Conservation (phyloP, 75 land plant genomes). For the Ceratopteris richardii region DNA sequence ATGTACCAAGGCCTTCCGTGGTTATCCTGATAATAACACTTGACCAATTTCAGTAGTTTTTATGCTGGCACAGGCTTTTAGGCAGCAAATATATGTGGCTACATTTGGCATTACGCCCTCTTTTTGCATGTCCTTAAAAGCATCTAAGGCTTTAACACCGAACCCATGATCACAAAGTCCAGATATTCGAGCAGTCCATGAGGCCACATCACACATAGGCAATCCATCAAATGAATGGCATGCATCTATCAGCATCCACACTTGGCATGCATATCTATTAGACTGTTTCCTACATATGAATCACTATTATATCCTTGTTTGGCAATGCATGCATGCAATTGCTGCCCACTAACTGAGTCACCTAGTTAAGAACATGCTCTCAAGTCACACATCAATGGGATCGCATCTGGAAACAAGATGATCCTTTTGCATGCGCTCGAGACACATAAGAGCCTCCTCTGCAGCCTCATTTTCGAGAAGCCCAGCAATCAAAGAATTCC, state of each 20-base stretch:
- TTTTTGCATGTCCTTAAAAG: slow-evolving; percentile 39
- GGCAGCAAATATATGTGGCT: slow-evolving; percentile 7
- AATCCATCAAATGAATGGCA: background rate
- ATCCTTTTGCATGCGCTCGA: slow-evolving; percentile 13
- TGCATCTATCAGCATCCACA: slow-evolving; percentile 19
- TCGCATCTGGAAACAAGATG: slow-evolving; percentile 1
- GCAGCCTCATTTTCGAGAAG: background rate
- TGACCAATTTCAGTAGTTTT: slow-evolving; percentile 11
- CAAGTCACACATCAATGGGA: slow-evolving; percentile 7
- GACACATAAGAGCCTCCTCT: slow-evolving; percentile 10
- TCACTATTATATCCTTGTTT: background rate
- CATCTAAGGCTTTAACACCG: slow-evolving; percentile 31
- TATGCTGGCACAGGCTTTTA: slow-evolving; percentile 17
- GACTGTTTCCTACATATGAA: background rate
- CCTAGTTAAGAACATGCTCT: background rate
- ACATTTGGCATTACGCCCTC: slow-evolving; percentile 12
- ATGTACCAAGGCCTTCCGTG: slow-evolving; percentile 20
- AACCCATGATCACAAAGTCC: background rate
- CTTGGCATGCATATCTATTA: slow-evolving; percentile 23
- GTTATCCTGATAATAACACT: slow-evolving; percentile 6
- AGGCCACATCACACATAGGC: background rate
- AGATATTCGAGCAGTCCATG: slow-evolving; percentile 3
- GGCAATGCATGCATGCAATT: background rate
- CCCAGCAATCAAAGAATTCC: slow-evolving; percentile 14
- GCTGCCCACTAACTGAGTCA: background rate